Conservation (phyloP, 1,284 basidiomycete genomes). For the Megacollybia platyphylla region DNA sequence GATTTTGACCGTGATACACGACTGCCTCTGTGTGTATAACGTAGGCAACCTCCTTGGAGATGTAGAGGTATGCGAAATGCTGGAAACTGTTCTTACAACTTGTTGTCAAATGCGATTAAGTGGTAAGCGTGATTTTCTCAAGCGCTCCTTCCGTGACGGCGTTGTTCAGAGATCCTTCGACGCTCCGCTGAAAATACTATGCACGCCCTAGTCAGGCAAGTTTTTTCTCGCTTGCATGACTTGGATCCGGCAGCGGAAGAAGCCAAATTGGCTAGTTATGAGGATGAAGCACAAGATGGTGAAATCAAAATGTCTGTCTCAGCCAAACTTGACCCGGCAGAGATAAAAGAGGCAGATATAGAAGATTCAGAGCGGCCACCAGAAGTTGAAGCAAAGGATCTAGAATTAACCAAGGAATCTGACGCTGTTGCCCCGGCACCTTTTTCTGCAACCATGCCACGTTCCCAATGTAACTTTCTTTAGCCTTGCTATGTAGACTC, state of each 20-base stretch:
- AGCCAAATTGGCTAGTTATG: slow-evolving; percentile 35
- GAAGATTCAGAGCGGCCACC: neutral
- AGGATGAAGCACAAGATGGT: slow-evolving; percentile 35
- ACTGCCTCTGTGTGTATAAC: slow-evolving; percentile 56
- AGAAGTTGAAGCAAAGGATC: slow-evolving; percentile 8
- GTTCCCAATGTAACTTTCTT: slow-evolving; percentile 29
- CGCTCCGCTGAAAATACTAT: slow-evolving; percentile 93
- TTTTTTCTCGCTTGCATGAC: slow-evolving; percentile 64
- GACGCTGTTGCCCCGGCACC: slow-evolving; percentile 2
- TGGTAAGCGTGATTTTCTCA: slow-evolving; percentile 40
- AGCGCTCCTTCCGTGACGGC: slow-evolving; percentile 4
- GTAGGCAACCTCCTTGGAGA: slow-evolving; percentile 72
- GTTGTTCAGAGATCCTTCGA: slow-evolving; percentile 66
- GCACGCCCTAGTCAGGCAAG: slow-evolving; percentile 74
- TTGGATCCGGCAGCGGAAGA: slow-evolving; percentile 62
- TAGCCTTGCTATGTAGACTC: slow-evolving; percentile 4
- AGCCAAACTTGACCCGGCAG: slow-evolving; percentile 7
- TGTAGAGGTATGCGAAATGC: slow-evolving; percentile 94
- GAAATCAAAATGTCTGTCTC: slow-evolving; percentile 51
- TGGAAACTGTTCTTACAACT: slow-evolving; percentile 95
- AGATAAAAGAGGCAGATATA: neutral
- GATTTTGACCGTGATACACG: slow-evolving; percentile 85
- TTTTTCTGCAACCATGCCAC: slow-evolving; percentile 12
- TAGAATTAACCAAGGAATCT: neutral
- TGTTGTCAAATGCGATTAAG: slow-evolving; percentile 94